phyloP scores from a whole-genome alignment of 2,329 filamentous ascomycete genomes.

The Lomentospora prolificans region DNA sequence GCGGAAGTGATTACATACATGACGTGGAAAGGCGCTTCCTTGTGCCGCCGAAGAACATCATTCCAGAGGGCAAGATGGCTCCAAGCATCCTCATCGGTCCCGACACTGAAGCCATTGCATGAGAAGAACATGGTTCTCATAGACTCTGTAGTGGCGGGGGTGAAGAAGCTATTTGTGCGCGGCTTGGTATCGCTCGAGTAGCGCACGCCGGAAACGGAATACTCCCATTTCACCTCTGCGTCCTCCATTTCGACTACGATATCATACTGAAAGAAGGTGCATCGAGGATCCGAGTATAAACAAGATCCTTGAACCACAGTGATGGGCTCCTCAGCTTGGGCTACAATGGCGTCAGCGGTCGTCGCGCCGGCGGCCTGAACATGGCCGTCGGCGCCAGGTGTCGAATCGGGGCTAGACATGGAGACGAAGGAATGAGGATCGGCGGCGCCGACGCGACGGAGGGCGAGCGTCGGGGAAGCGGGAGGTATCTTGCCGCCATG shows the following conservation, averaged over 20 bases:
- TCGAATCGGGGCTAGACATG: slow-evolving; percentile 11
- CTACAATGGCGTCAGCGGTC: slow-evolving; percentile 3
- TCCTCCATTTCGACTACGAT: slow-evolving; percentile 65
- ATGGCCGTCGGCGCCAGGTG: slow-evolving; percentile 7
- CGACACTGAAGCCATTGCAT: slow-evolving; percentile 91
- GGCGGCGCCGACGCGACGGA: slow-evolving; percentile 33
- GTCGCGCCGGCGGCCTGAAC: slow-evolving; percentile 6
- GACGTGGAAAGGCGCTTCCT: slow-evolving; percentile 77
- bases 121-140: slow-evolving; percentile 99
- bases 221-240: slow-evolving; percentile 67
- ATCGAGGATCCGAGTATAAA: slow-evolving; percentile 54
- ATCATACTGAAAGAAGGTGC: slow-evolving; percentile 93
- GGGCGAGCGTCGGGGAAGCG: slow-evolving; percentile 46
- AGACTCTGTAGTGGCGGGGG: slow-evolving; percentile 70
- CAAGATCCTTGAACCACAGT: slow-evolving; percentile 38
- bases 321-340: neutral
- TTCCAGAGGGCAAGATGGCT: slow-evolving; percentile 92
- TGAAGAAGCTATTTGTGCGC: slow-evolving; percentile 64
- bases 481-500: slow-evolving; percentile 55
- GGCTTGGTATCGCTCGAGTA: slow-evolving; percentile 49
- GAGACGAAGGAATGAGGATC: neutral
- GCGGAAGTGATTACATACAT: slow-evolving; percentile 55
- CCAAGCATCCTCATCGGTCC: slow-evolving; percentile 75
- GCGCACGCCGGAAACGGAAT: slow-evolving; percentile 57
- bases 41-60: slow-evolving; percentile 77